A percentile compares a stretch with the other conserved stretches of the same genome.
phyloP scores from a whole-genome alignment of 805 yeast genomes.

The Ogataea populi-albae region DNA sequence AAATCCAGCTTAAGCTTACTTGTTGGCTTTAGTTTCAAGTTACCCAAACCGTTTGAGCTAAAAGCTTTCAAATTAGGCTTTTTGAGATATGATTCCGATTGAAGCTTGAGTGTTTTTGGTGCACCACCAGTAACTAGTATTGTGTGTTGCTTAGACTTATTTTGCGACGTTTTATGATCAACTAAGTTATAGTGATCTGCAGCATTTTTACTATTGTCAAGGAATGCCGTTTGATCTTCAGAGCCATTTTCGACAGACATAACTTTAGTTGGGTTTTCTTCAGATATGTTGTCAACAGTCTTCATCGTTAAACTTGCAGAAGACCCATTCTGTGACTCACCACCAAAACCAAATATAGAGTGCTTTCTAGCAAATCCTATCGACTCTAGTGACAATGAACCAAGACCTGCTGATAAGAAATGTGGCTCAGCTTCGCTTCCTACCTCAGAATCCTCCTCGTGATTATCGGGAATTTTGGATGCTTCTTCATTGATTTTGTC shows the following conservation, averaged over 20 bases:
- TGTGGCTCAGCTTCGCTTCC: conserved; percentile 12
- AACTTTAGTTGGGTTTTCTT: too few species aligned
- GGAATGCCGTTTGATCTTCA: too few species aligned
- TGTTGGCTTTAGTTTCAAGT: conserved; percentile 25
- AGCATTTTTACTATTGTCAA: too few species aligned
- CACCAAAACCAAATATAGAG: conserved; percentile 19
- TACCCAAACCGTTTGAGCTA: conserved; percentile 7
- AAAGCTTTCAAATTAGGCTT: conserved; percentile 2
- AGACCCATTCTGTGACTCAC: conserved; percentile 14
- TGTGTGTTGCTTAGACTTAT: too few species aligned
- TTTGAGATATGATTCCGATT: conserved; percentile 2
- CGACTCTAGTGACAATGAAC: conserved; percentile 22
- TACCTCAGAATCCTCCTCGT: conserved; percentile 26
- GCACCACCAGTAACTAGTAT: too few species aligned
- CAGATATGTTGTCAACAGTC: conserved; percentile 7
- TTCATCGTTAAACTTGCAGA: conserved; percentile 20
- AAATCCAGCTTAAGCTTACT: conserved; percentile 35
- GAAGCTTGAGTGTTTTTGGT: too few species aligned
- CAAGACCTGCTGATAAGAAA: conserved; percentile 12
- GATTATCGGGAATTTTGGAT: conserved; percentile 29
- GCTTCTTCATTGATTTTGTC: conserved; percentile 50
- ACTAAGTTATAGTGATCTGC: too few species aligned
- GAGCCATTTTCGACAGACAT: too few species aligned
- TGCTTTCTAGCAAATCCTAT: conserved; percentile 21
- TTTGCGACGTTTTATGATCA: too few species aligned